These are phyloP conservation scores for Echria macrotheca DNA, from an alignment of 495 filamentous ascomycete species.

Conservation along the genomic window DNA sequence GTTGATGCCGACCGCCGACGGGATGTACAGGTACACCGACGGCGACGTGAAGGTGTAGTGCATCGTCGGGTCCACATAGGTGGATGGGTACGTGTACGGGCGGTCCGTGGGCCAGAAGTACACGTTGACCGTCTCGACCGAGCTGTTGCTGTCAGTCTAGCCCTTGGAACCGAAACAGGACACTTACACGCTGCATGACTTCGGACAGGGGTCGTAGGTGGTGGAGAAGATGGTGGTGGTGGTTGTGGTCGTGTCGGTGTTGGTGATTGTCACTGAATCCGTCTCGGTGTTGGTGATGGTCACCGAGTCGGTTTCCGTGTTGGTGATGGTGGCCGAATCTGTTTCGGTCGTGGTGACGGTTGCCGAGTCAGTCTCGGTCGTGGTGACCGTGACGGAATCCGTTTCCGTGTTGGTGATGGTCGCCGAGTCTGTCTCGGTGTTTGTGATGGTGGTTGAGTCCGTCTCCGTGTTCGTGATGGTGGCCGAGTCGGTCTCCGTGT, in stretches of 20 bases:
- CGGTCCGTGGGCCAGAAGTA: slow-evolving; percentile 33
- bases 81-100: slow-evolving; percentile 30
- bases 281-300: slow-evolving; percentile 13
- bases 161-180: too few relatives aligned
- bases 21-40: slow-evolving; percentile 34
- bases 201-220: slow-evolving; percentile 22
- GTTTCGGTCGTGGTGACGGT: slow-evolving; percentile 13
- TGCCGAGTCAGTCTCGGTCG: slow-evolving; percentile 2
- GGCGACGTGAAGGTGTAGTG: slow-evolving; percentile 37
- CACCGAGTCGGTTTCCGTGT: slow-evolving; percentile 10
- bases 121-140: slow-evolving; percentile 29
- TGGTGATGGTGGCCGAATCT: slow-evolving; percentile 8
- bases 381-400: background rate
- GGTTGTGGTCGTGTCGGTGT: too few relatives aligned
- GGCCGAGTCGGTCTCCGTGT: slow-evolving; percentile 2
- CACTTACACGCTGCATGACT: slow-evolving; percentile 31
- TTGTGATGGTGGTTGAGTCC: slow-evolving; percentile 8
- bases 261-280: too few relatives aligned
- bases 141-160: too few relatives aligned
- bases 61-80: slow-evolving; percentile 24
- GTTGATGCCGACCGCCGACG: slow-evolving; percentile 26
- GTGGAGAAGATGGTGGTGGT: slow-evolving; percentile 17
- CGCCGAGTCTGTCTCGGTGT: slow-evolving; percentile 5
- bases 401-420: slow-evolving; percentile 7
- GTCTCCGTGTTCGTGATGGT: slow-evolving; percentile 13